These are phyloP conservation scores for Aspergillus spinulosporus DNA, from an alignment of 2,329 filamentous ascomycete genomes.

Conservation along the genomic window DNA sequence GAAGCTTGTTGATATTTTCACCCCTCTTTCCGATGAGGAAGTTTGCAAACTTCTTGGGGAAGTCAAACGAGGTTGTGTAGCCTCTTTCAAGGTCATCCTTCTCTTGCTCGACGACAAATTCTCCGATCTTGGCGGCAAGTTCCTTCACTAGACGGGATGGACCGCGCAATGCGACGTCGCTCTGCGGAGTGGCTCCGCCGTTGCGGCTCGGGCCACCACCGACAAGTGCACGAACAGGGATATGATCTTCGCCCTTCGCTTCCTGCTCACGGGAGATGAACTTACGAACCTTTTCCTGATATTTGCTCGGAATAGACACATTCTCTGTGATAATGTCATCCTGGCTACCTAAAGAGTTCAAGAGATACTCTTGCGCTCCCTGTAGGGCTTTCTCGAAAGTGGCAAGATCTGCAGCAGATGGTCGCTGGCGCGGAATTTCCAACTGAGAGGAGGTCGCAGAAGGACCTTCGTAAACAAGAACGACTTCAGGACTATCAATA, in stretches of 20 bases:
- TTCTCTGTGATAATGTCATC: constrained; percentile 56
- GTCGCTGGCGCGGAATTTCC: constrained; percentile 57
- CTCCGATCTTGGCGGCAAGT: constrained; percentile 69
- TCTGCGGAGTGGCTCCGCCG: constrained; percentile 28
- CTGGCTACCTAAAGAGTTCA: constrained; percentile 55
- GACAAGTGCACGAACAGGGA: constrained; percentile 59
- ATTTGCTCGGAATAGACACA: constrained; percentile 59
- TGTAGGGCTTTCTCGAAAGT: constrained; percentile 59
- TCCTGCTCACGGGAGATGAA: constrained; percentile 61
- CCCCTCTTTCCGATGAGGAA: constrained; percentile 70
- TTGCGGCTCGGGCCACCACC: constrained; percentile 37
- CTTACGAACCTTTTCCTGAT: constrained; percentile 63
- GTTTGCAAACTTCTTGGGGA: constrained; percentile 92
- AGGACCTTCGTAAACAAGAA: constrained; percentile 54
- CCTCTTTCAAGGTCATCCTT: constrained; percentile 92
- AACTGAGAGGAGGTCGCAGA: constrained; percentile 49
- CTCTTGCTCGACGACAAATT: constrained; percentile 84
- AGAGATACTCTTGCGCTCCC: constrained; percentile 59
- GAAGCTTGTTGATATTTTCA: constrained; percentile 68
- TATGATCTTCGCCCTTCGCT: constrained; percentile 48
- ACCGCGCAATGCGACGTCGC: constrained; percentile 70
- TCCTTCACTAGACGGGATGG: constrained; percentile 71
- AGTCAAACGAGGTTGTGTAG: constrained; percentile 83
- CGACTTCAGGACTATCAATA: constrained; percentile 44
- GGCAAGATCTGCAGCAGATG: constrained; percentile 55